These are phyloP conservation scores for Botrytis medusae DNA, from an alignment of 2,329 filamentous ascomycete genomes.

Conservation along the genomic window DNA sequence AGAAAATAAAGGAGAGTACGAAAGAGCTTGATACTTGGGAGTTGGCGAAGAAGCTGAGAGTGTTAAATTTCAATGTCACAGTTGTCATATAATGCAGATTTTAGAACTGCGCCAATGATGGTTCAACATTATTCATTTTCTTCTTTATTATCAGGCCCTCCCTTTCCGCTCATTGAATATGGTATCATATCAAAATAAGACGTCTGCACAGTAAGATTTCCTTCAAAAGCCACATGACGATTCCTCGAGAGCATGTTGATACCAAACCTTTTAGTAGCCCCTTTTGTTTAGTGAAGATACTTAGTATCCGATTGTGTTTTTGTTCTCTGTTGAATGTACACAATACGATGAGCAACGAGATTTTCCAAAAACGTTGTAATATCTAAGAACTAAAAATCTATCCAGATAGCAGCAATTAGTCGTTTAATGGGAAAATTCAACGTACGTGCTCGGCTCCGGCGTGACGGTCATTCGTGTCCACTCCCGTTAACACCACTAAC, in stretches of 20 bases:
- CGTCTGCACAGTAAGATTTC: not conserved
- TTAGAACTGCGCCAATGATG: not conserved
- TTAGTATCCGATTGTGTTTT: not conserved
- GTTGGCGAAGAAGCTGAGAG: not conserved
- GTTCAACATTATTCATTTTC: not conserved
- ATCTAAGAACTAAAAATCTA: not conserved
- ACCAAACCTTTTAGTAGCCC: no score
- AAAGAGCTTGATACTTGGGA: not conserved
- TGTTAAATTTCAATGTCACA: not conserved
- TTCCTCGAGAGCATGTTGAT: no score
- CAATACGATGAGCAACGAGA: not conserved
- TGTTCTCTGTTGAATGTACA: no score
- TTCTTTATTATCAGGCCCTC: not conserved
- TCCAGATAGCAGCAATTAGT: not conserved
- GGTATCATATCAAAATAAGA: not conserved
- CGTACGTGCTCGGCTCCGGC: not conserved
- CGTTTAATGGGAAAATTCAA: not conserved
- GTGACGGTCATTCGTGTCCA: not conserved
- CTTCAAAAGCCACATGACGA: no score
- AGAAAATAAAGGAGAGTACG: not conserved
- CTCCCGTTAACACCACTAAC: not conserved
- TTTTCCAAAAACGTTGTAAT: not conserved
- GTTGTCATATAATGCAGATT: not conserved
- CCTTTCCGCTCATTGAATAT: not conserved
- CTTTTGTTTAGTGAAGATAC: no score